These are phyloP conservation scores for Kwoniella dejecticola DNA, from an alignment of 768 basidiomycete genomes.

Conservation along the genomic window DNA sequence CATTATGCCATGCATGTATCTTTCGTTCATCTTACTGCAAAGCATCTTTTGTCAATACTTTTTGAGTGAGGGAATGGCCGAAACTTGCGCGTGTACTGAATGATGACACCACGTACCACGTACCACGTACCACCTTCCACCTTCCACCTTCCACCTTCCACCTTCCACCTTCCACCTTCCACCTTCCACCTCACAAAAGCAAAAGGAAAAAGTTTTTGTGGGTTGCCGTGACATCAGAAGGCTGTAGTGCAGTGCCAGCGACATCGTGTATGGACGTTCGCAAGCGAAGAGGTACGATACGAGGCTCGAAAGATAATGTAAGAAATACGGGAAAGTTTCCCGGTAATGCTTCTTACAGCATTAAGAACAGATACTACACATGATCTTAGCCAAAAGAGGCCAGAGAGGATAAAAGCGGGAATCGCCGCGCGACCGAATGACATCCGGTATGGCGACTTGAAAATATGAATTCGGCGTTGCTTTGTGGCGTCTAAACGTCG, in stretches of 20 bases:
- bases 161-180: no score
- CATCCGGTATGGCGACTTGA: constrained; percentile 1
- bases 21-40: no score
- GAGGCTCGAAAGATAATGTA: constrained; percentile 32
- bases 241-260: constrained; percentile 46
- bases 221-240: constrained; percentile 51
- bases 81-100: no score
- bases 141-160: no score
- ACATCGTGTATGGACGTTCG: constrained; percentile 42
- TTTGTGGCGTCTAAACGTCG: not conserved
- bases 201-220: not conserved
- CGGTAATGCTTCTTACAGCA: constrained; percentile 45
- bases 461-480: not conserved
- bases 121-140: no score
- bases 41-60: no score
- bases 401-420: constrained; percentile 46
- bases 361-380: constrained; percentile 55
- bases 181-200: no score
- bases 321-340: constrained; percentile 39
- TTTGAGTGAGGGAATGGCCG: no score
- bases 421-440: no score
- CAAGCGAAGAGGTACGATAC: constrained; percentile 46
- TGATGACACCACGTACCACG: no score
- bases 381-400: constrained; percentile 56
- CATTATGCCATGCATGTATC: no score